Evolutionary conservation across 2,329 filamentous ascomycete genomes (phyloP).

Genomic region (Trichoderma citrinoviride): DNA sequence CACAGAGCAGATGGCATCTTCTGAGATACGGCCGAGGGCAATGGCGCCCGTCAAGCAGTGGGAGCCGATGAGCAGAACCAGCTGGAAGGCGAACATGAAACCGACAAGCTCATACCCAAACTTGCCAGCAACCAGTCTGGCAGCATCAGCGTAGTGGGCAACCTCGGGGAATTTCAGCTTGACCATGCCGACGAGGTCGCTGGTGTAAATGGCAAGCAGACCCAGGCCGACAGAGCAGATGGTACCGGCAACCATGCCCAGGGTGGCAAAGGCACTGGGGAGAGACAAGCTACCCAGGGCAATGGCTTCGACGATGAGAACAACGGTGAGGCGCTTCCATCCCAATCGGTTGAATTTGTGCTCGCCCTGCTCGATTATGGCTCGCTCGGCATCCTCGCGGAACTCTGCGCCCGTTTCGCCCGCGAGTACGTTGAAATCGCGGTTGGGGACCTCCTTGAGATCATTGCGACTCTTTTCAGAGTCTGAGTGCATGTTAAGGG

Average conservation of each 20-base stretch:
- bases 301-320: conserved; percentile 57
- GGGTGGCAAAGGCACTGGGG: conserved; percentile 50
- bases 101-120: conserved; percentile 62
- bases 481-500: conserved; percentile 14
- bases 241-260: conserved; percentile 53
- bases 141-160: conserved; percentile 66
- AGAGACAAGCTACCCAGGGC: conserved; percentile 53
- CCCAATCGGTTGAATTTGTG: conserved; percentile 53
- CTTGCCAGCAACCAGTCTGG: conserved; percentile 58
- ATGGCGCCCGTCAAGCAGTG: conserved; percentile 69
- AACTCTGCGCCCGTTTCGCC: conserved; percentile 43
- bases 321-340: conserved; percentile 55
- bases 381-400: conserved; percentile 48
- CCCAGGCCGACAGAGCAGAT: conserved; percentile 44
- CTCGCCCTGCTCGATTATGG: conserved; percentile 45
- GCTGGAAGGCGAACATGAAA: conserved; percentile 59
- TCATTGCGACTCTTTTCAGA: conserved; percentile 20
- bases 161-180: conserved; percentile 55
- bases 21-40: conserved; percentile 63
- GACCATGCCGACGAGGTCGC: conserved; percentile 47
- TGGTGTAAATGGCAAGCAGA: conserved; percentile 48
- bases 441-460: conserved; percentile 23
- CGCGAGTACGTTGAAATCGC: conserved; percentile 27
- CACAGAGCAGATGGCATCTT: conserved; percentile 49
- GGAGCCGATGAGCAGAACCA: conserved; percentile 69